Evolutionary conservation across 2,329 filamentous ascomycete species (phyloP).

Genomic region (Chrysoporthe cubensis): DNA sequence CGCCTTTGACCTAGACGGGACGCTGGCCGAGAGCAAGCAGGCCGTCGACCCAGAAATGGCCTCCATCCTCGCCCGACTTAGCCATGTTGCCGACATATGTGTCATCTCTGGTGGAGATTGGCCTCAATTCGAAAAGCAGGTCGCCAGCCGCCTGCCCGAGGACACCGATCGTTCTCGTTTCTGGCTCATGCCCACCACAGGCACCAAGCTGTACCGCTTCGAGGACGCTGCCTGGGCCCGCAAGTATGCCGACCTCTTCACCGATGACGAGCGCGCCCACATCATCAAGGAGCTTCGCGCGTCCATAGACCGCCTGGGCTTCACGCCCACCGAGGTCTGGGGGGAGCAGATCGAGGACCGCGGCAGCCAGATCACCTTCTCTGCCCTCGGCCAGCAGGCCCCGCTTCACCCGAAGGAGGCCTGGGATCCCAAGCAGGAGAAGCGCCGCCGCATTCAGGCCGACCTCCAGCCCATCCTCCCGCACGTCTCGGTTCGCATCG

Average conservation of each 20-base stretch:
- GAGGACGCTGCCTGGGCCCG: constrained; percentile 36
- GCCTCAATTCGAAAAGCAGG: constrained; percentile 47
- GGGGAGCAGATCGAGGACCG: constrained; percentile 46
- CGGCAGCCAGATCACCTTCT: constrained; percentile 47
- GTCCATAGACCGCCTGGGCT: constrained; percentile 42
- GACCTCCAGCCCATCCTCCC: constrained; percentile 42
- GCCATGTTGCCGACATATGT: constrained; percentile 44
- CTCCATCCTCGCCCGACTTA: constrained; percentile 32
- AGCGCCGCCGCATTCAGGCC: constrained; percentile 43
- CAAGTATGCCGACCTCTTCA: constrained; percentile 45
- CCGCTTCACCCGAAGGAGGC: constrained; percentile 41
- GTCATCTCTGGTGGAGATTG: constrained; percentile 48
- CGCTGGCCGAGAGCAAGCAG: constrained; percentile 30
- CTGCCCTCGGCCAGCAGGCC: constrained; percentile 45
- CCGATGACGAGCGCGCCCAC: constrained; percentile 34
- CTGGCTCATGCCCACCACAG: constrained; percentile 48
- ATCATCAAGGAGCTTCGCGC: constrained; percentile 42
- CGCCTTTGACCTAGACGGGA: constrained; percentile 30
- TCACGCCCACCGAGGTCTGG: constrained; percentile 44
- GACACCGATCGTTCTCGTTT: constrained; percentile 42
- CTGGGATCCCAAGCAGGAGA: constrained; percentile 46
- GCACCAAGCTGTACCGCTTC: constrained; percentile 45
- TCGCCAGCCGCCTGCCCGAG: constrained; percentile 42
- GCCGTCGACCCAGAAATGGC: constrained; percentile 27
- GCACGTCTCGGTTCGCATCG: constrained; percentile 45